A percentile compares a stretch with the other conserved stretches of the same genome.
Conservation (phyloP, 73 alveolate species). For the Stentor coeruleus region DNA sequence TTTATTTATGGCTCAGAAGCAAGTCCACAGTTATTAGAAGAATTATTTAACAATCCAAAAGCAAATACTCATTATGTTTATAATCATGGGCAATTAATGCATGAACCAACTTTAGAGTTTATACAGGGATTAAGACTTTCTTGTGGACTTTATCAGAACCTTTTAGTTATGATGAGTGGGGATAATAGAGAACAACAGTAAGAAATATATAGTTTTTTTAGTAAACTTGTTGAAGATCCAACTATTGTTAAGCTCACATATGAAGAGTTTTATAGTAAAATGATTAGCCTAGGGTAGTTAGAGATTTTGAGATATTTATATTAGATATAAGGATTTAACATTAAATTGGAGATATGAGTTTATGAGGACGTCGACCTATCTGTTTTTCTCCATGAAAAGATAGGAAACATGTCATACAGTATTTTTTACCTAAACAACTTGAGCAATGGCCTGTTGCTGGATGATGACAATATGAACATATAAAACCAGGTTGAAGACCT, state of each 20-base stretch:
- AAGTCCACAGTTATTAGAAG: not conserved
- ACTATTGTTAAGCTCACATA: not conserved
- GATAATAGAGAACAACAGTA: slow-evolving; percentile 17
- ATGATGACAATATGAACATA: no score
- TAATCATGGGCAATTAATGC: not conserved
- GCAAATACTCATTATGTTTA: slow-evolving; percentile 4
- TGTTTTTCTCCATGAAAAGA: no score
- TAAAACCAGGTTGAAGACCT: no score
- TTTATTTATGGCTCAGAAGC: slow-evolving; percentile 24
- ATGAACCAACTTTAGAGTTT: not conserved
- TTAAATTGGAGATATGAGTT: no score
- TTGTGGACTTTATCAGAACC: slow-evolving; percentile 11
- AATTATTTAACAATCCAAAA: not conserved
- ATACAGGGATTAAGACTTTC: not conserved
- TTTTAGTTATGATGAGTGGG: not conserved
- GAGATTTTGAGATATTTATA: no score
- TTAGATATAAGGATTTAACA: no score
- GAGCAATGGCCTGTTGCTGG: no score
- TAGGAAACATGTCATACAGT: no score
- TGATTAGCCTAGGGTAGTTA: no score
- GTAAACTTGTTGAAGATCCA: slow-evolving; percentile 16
- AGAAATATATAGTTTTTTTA: not conserved
- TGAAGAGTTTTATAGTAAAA: not conserved
- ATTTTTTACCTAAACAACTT: no score
- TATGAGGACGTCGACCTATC: no score